Conservation (phyloP, 2,329 filamentous ascomycete genomes). For the Stagonosporopsis vannaccii region DNA sequence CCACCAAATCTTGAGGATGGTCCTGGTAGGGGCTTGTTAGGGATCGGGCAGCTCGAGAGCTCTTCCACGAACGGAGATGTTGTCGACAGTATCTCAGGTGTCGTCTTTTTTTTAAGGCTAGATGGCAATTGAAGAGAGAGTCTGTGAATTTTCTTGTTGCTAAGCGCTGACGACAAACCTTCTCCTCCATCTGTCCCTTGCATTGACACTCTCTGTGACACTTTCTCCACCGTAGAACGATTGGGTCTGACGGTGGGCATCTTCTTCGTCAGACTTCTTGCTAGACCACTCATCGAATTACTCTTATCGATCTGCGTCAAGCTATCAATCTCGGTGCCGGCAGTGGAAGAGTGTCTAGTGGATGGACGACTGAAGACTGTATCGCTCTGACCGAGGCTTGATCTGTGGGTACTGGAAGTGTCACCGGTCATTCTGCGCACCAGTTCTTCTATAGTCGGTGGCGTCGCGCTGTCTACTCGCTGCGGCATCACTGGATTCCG, state of each 20-base stretch:
- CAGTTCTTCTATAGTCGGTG: conserved; percentile 34
- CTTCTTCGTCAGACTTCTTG: conserved; percentile 29
- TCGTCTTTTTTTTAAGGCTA: neutral
- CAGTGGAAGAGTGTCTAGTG: conserved; percentile 1
- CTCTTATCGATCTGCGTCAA: conserved; percentile 23
- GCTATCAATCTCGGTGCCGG: conserved; percentile 2
- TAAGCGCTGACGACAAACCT: neutral
- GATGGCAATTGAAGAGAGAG: conserved; percentile 19
- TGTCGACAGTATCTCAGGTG: neutral
- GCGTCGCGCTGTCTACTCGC: conserved; percentile 15
- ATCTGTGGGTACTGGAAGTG: conserved; percentile 10
- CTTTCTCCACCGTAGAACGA: neutral
- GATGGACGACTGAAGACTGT: conserved; percentile 21
- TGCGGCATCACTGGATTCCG: conserved; percentile 25
- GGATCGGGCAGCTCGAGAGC: neutral
- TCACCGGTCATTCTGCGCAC: conserved; percentile 24
- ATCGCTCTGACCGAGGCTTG: conserved; percentile 21
- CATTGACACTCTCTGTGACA: neutral
- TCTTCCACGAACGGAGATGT: conserved; percentile 6
- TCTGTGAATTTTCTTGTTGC: conserved; percentile 16
- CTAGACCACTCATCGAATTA: conserved; percentile 35
- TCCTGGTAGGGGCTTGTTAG: neutral
- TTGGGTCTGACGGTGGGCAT: conserved; percentile 30
- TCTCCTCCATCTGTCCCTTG: neutral
- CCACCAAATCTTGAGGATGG: conserved; percentile 17